A percentile compares a stretch with the other conserved stretches of the same genome.
These are phyloP conservation scores for Fonsecaea nubica DNA, from an alignment of 2,329 filamentous ascomycete species.

Conservation along the genomic window DNA sequence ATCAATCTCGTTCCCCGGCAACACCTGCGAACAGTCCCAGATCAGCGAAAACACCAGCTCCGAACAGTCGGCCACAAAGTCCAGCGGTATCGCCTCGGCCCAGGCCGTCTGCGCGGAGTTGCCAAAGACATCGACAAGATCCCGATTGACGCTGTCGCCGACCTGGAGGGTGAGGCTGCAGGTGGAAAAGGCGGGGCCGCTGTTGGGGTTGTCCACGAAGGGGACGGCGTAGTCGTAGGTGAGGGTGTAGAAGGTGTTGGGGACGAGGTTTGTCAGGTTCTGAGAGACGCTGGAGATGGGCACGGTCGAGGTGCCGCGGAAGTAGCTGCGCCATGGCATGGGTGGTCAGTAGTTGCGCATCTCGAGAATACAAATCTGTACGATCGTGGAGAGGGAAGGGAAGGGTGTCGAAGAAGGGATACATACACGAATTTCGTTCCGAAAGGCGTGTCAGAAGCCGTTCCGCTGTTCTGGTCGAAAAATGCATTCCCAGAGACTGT, in stretches of 20 bases:
- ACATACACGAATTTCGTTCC: conserved; percentile 14
- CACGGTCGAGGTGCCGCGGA: not conserved
- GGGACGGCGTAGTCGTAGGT: conserved; percentile 11
- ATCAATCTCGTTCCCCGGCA: not conserved
- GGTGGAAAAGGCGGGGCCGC: no score
- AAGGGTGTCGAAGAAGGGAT: not conserved
- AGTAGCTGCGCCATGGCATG: not conserved
- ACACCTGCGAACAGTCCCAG: conserved; percentile 14
- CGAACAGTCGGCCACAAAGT: not conserved
- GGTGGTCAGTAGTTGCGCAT: not conserved
- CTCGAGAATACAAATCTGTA: not conserved
- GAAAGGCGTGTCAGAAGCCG: not conserved
- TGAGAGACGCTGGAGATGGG: not conserved
- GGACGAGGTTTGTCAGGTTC: conserved; percentile 4
- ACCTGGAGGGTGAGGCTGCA: not conserved
- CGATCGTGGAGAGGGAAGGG: not conserved
- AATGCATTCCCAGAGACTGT: not conserved
- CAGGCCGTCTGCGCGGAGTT: not conserved
- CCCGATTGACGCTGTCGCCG: not conserved
- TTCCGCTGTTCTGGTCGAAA: conserved; percentile 6
- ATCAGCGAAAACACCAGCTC: not conserved
- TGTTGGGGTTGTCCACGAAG: not conserved
- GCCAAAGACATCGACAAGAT: not conserved
- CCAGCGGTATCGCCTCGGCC: not conserved
- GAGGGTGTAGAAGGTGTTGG: conserved; percentile 1